phyloP scores from a whole-genome alignment of 2,329 filamentous ascomycete genomes.

The Geosmithia putterillii region DNA sequence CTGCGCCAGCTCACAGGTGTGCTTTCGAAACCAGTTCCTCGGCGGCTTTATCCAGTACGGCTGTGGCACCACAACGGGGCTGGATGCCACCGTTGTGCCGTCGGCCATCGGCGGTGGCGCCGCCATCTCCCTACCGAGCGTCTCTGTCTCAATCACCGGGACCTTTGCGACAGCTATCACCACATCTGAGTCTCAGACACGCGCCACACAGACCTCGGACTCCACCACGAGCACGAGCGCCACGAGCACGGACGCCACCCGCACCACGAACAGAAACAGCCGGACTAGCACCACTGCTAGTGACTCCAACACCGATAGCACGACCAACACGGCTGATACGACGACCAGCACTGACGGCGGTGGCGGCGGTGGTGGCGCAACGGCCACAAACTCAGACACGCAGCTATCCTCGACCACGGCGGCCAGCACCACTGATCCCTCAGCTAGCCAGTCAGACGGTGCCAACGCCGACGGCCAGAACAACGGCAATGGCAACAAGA shows the following conservation, averaged over 20 bases:
- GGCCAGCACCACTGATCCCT: neutral
- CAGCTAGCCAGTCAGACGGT: conserved; percentile 3
- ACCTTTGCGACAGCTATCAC: neutral
- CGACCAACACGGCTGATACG: neutral
- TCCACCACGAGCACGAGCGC: conserved; percentile 1
- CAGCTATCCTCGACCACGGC: neutral
- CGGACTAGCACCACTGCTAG: neutral
- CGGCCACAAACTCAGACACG: neutral
- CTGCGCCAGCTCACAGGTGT: conserved; percentile 36
- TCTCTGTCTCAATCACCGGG: neutral
- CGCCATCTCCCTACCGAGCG: neutral
- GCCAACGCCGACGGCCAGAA: conserved; percentile 13
- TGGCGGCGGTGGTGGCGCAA: neutral
- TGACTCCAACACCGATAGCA: neutral
- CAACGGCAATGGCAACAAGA: conserved; percentile 7
- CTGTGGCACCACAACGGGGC: conserved; percentile 34
- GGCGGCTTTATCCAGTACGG: conserved; percentile 45
- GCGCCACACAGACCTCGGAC: conserved; percentile 2
- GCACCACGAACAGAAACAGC: neutral
- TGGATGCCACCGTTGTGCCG: conserved; percentile 35
- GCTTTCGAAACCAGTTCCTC: conserved; percentile 42
- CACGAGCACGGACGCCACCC: conserved; percentile 1
- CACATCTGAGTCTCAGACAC: neutral
- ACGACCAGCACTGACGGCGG: neutral
- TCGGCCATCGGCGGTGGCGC: conserved; percentile 26